A percentile compares a stretch with the other conserved stretches of the same genome.
Conservation (phyloP, 495 filamentous ascomycete genomes). For the Penicillium atrosanguineum region DNA sequence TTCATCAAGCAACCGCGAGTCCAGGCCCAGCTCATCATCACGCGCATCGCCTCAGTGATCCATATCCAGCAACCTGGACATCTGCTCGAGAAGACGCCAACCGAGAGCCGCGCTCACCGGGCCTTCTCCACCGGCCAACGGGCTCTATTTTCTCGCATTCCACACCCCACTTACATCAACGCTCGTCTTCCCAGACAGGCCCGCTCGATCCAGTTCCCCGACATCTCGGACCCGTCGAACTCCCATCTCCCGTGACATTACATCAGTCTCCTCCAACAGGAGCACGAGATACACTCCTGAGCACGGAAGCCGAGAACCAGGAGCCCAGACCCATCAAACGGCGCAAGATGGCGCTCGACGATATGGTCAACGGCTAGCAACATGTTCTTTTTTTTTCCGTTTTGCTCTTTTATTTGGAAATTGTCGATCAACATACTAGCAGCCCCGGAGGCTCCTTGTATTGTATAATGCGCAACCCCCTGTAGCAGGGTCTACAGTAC, state of each 20-base stretch:
- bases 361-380: constrained; percentile 45
- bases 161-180: constrained; percentile 11
- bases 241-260: constrained; percentile 19
- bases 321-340: constrained; percentile 65
- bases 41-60: constrained; percentile 40
- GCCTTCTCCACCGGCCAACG: constrained; percentile 20
- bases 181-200: constrained; percentile 23
- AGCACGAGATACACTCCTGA: constrained; percentile 14
- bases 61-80: constrained; percentile 34
- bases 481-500: constrained; percentile 38
- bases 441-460: constrained; percentile 25
- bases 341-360: constrained; percentile 58
- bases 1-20: constrained; percentile 34
- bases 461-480: constrained; percentile 26
- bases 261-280: constrained; percentile 17
- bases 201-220: constrained; percentile 27
- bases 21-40: constrained; percentile 22
- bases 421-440: constrained; percentile 2
- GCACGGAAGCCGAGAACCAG: constrained; percentile 20
- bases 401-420: constrained; percentile 8
- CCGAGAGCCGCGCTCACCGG: constrained; percentile 22
- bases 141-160: constrained; percentile 32
- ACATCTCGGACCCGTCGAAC: constrained; percentile 21
- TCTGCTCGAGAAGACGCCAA: constrained; percentile 22
- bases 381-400: background rate